Percentiles rank a stretch among this genome's conserved stretches.
Conservation (phyloP, 164 flowering plant genomes). For the Magnolia changhungtana region DNA sequence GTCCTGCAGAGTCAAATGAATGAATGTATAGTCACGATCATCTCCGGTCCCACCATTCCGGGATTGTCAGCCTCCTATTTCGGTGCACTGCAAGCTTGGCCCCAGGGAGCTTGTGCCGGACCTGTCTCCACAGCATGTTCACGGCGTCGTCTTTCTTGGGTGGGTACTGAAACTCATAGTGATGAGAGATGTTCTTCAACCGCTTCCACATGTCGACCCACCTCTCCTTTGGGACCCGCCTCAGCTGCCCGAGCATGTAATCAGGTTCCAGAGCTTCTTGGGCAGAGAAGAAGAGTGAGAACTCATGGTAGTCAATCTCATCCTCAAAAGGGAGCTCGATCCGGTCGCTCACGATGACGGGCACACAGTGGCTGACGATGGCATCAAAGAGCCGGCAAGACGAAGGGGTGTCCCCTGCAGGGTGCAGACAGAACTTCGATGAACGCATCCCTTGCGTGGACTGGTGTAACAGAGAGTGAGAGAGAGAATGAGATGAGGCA, state of each 20-base stretch:
- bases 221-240: constrained; percentile 56
- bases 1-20: neutral
- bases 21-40: constrained; percentile 15
- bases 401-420: constrained; percentile 98
- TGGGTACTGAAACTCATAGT: constrained; percentile 82
- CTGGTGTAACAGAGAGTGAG: constrained; percentile 30
- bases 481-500: constrained; percentile 3
- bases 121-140: constrained; percentile 92
- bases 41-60: constrained; percentile 74
- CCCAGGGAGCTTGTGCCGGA: constrained; percentile 70
- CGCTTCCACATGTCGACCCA: constrained; percentile 85
- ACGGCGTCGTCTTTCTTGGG: constrained; percentile 79
- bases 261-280: constrained; percentile 68
- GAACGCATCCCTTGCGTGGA: constrained; percentile 78
- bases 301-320: constrained; percentile 75
- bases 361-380: constrained; percentile 92
- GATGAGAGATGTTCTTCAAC: constrained; percentile 69
- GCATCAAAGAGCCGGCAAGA: constrained; percentile 97
- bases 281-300: constrained; percentile 79
- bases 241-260: constrained; percentile 62
- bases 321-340: constrained; percentile 95
- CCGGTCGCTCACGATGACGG: constrained; percentile 88
- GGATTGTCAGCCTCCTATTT: constrained; percentile 63
- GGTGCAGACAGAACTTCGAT: constrained; percentile 91
- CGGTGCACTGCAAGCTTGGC: constrained; percentile 69